Percentiles rank a stretch among this genome's conserved stretches.
Evolutionary conservation across 2,329 filamentous ascomycete species (phyloP).

Genomic region (Seiridium unicorne): DNA sequence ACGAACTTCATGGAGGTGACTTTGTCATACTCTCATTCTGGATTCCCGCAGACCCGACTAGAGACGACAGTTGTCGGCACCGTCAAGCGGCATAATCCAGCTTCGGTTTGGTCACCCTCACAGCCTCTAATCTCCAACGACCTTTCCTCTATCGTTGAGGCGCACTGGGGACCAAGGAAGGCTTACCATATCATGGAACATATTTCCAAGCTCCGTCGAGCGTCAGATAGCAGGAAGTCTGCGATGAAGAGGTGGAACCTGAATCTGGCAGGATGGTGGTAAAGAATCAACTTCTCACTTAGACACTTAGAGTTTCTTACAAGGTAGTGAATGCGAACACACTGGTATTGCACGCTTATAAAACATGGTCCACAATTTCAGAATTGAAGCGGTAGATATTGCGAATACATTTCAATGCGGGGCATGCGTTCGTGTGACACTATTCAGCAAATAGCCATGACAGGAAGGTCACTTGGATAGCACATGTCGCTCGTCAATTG

Average conservation of each 20-base stretch:
- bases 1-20: slow-evolving; percentile 51
- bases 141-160: slow-evolving; percentile 43
- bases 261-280: slow-evolving; percentile 20
- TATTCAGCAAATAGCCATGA: too few species aligned
- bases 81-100: slow-evolving; percentile 45
- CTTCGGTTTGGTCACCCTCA: slow-evolving; percentile 52
- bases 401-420: too few species aligned
- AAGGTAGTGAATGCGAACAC: slow-evolving; percentile 7
- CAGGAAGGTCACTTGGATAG: too few species aligned
- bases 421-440: too few species aligned
- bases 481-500: not conserved
- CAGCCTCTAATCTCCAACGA: slow-evolving; percentile 30
- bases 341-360: not conserved
- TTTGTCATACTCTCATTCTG: slow-evolving; percentile 56
- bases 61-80: slow-evolving; percentile 51
- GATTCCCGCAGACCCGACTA: slow-evolving; percentile 51
- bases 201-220: slow-evolving; percentile 18
- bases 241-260: slow-evolving; percentile 20
- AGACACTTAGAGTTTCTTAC: not conserved
- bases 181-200: slow-evolving; percentile 40
- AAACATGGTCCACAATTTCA: too few species aligned
- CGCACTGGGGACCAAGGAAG: slow-evolving; percentile 46
- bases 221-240: not conserved
- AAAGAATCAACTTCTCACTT: not conserved
- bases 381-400: not conserved